These are phyloP conservation scores for Verticillium zaregamsianum DNA, from an alignment of 2,329 filamentous ascomycete genomes.

Conservation along the genomic window DNA sequence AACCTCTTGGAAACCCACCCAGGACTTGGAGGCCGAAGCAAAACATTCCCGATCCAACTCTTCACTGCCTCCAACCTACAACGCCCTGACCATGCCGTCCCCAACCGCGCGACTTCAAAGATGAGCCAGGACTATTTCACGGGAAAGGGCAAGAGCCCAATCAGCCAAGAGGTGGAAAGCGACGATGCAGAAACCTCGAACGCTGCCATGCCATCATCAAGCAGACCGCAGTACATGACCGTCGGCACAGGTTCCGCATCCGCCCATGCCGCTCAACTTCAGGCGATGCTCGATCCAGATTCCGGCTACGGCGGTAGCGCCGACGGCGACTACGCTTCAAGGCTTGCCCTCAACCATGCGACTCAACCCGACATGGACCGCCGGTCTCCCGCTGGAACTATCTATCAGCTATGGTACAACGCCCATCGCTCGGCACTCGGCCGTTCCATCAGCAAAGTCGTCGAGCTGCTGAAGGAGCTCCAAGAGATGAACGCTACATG, in stretches of 20 bases:
- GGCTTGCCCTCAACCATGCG: constrained; percentile 24
- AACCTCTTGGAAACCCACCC: constrained; percentile 1
- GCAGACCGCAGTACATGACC: constrained; percentile 72
- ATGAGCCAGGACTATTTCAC: constrained; percentile 60
- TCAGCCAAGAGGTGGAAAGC: constrained; percentile 21
- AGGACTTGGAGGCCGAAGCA: neutral
- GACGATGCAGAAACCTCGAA: constrained; percentile 20
- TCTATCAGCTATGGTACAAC: constrained; percentile 94
- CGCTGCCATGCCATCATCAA: constrained; percentile 21
- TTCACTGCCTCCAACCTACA: constrained; percentile 8
- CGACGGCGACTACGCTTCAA: constrained; percentile 41
- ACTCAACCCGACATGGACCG: constrained; percentile 25
- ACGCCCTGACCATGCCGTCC: constrained; percentile 28
- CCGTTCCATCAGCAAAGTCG: constrained; percentile 79
- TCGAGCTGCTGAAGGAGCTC: constrained; percentile 77
- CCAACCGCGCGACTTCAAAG: constrained; percentile 21
- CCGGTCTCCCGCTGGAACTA: constrained; percentile 67
- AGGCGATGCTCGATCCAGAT: constrained; percentile 74
- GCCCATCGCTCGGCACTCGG: constrained; percentile 83
- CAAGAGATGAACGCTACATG: constrained; percentile 87
- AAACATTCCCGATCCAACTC: constrained; percentile 11
- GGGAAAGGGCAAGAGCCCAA: constrained; percentile 48
- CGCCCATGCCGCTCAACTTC: constrained; percentile 74
- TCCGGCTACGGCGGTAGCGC: constrained; percentile 89
- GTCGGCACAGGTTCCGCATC: constrained; percentile 80